Base-by-base conservation (phyloP, 192 early-diverging fungal species). In the Chytriomyces sp. region DNA sequence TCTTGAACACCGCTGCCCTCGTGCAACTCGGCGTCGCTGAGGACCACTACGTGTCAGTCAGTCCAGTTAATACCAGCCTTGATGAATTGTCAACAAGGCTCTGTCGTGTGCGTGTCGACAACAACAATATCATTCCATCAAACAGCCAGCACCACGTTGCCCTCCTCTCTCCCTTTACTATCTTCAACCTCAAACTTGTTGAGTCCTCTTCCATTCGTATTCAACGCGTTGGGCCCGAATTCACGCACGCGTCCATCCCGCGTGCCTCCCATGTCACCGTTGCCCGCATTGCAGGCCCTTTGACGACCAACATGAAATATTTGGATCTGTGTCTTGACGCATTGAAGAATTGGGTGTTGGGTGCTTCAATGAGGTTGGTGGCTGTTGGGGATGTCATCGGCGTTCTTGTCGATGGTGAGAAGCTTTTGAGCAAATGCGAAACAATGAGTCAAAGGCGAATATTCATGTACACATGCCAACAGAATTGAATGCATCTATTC, bases 321-420 rank as follows among this genome's bases (percentile, higher is more conserved):
- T 83, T 91, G 53, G 76, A 77, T 12, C 81, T 83, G 3, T 85
- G 84, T 55, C 49, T 93, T 14, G 81, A 84, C 39, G 80, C 79
- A 7, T 49, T 93, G 3, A 88, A 85, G 71, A 72, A 78, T 7
- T 90, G 85, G 85, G 91, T 93, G 68, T 88, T 87, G 73, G 80
- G 72, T 37, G 75, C 75, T 32, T 49, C 44, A 49, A 82, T 87
- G 25, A 70, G 90, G 25, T 77, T 93, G 28, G 89, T 92, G n/a
- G 81, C 81, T 41, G 83, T 89, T 55, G 89, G 86, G 0, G 91
- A 92, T 72, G 59, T 93, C 7, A 79, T 93, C 32, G 75, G 80
- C 14, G 84, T 93, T 31, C 67, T 77, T 6, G 66, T 93, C 53
- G 85, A 93, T 74, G 87, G 87, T 89, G 49, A n/a, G n/a, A n/a